A percentile compares a stretch with the other conserved stretches of the same genome.
Evolutionary conservation across 768 basidiomycete species (phyloP).

Genomic region (Lactarius sp.): DNA sequence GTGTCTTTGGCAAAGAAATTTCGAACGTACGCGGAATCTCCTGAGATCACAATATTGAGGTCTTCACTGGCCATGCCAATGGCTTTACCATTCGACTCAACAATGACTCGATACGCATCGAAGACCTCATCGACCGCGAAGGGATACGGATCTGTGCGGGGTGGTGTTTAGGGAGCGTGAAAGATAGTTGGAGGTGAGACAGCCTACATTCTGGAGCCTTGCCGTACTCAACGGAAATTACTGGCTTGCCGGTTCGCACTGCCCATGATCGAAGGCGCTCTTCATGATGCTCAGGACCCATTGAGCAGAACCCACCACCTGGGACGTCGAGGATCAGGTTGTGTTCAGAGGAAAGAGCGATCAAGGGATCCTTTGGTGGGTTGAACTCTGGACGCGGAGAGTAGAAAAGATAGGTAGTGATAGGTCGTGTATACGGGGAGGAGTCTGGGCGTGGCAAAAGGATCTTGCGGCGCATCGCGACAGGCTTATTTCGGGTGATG

Average conservation of each 20-base stretch:
- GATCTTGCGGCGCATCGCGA: constrained; percentile 68
- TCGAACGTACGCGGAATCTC: constrained; percentile 91
- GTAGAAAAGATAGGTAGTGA: constrained; percentile 82
- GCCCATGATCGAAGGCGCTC: constrained; percentile 90
- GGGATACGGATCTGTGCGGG: constrained; percentile 80
- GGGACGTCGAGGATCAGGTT: constrained; percentile 91
- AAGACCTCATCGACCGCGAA: constrained; percentile 95
- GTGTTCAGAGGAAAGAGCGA: constrained; percentile 28
- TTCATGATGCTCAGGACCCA: constrained; percentile 95
- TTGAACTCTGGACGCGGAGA: constrained; percentile 61
- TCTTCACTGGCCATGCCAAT: constrained; percentile 87
- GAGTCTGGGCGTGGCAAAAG: constrained; percentile 74
- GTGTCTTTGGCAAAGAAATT: constrained; percentile 3
- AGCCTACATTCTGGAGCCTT: constrained; percentile 91
- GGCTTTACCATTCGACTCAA: constrained; percentile 70
- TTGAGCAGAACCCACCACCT: constrained; percentile 95
- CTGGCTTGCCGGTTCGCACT: constrained; percentile 64
- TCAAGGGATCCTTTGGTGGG: constrained; percentile 39
- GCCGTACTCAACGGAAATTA: constrained; percentile 88
- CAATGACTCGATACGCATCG: constrained; percentile 78
- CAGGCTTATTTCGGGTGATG: constrained; percentile 51
- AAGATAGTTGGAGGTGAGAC: background rate
- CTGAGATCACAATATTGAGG: constrained; percentile 74
- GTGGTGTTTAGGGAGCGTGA: background rate
- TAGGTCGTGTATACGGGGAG: constrained; percentile 76